Evolutionary conservation across 768 basidiomycete genomes (phyloP), one percentile per base, ranked within the genome.

Genomic region (Podaxis rugospora): DNA sequence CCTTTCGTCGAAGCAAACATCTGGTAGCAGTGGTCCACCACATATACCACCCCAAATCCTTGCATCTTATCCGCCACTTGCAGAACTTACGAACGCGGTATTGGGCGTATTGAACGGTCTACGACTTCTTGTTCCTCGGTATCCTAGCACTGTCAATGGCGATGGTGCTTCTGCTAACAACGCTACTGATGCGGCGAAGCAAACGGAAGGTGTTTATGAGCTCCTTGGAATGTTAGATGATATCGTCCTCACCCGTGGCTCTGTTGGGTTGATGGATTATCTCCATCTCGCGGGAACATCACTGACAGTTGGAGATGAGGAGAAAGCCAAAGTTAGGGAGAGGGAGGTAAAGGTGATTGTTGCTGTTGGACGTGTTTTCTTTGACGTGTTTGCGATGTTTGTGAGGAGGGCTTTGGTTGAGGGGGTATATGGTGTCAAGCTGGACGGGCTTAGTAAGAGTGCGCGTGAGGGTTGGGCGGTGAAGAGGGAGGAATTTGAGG

Each of bases 61-160:
- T 39, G 80, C 87, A 0, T 80, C 87, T 1, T 93, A 89, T 67
- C 87, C 91, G 2, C 88, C 90, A 0, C 76, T 96, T 1, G 94
- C 92, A 1, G 73, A 79, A 42, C 81, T 84, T 61, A 80, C 87
- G 44, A 97, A 98, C 67, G 81, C 85, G 2, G 73, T 93, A 23
- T 76, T 95, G 3, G 79, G 83, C 4, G 79, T 88, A 1, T 75
- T 98, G 47, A 98, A 98, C 70, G 80, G 86, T 2, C 76, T 98
- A 21, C 88, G 95, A 2, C 78, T 93, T 10, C 83, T 96, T 11
- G 90, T 90, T 2, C 93, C 93, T 2, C 74, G 83, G 11, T 77
- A 76, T 10, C 78, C 89, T n/a, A 67, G 36, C 1, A 21, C 42
- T 11, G 27, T 25, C 16, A 53, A 53, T 2, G 51, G 35, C 6